A percentile compares a stretch with the other conserved stretches of the same genome.
Conservation (phyloP, 169 alveolate species). For the Toxoplasma gondii region DNA sequence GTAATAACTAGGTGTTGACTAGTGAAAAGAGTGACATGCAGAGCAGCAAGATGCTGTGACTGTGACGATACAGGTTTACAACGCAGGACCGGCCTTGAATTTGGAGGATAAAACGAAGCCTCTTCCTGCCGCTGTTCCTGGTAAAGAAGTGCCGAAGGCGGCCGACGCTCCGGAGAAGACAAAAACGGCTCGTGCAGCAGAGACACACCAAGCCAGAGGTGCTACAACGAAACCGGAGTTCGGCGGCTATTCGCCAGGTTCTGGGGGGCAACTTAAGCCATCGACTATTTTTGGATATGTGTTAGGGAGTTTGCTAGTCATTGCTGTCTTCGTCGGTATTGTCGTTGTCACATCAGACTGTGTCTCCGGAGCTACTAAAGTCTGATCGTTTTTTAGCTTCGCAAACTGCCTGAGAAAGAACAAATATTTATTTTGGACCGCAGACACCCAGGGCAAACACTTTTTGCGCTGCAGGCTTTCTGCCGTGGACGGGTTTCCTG, state of each 20-base stretch:
- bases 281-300: background rate
- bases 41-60: background rate
- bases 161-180: background rate
- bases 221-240: background rate
- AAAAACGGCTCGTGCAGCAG: background rate
- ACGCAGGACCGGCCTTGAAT: background rate
- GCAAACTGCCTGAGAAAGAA: background rate
- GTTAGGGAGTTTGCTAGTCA: background rate
- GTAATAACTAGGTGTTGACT: too few relatives aligned
- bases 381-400: background rate
- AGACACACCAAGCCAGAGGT: background rate
- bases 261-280: background rate
- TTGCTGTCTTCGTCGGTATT: background rate
- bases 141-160: background rate
- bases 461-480: too few relatives aligned
- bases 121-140: background rate
- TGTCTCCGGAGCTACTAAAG: background rate
- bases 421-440: background rate
- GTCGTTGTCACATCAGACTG: background rate
- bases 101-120: background rate
- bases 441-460: background rate
- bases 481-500: too few relatives aligned
- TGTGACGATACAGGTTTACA: background rate
- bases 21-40: too few relatives aligned
- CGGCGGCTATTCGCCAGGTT: conserved; percentile 2